Percentiles rank a stretch among this genome's conserved stretches.
Evolutionary conservation across 768 basidiomycete genomes (phyloP).

Genomic region (Trametes villosa): DNA sequence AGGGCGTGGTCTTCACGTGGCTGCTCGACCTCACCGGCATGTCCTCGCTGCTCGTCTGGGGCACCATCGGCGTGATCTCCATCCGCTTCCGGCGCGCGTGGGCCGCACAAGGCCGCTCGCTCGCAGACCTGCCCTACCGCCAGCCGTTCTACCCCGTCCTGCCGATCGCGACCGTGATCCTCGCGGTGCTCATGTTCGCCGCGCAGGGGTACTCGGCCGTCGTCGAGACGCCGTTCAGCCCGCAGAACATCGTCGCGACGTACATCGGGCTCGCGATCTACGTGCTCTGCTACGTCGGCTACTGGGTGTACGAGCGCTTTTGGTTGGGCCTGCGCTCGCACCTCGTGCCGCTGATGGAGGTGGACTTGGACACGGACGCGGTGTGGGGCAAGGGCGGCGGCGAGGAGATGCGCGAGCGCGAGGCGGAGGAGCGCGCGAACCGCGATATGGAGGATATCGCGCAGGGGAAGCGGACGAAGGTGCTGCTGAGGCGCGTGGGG

Average conservation of each 20-base stretch:
- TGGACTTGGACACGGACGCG: conserved; percentile 59
- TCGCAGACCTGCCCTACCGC: conserved; percentile 60
- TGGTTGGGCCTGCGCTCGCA: conserved; percentile 36
- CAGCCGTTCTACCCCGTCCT: conserved; percentile 61
- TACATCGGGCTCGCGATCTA: conserved; percentile 58
- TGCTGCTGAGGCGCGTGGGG: conserved; percentile 8
- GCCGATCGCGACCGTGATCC: conserved; percentile 52
- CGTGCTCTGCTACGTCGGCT: conserved; percentile 49
- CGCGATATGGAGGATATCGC: conserved; percentile 3
- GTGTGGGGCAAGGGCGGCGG: conserved; percentile 56
- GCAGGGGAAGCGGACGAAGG: conserved; percentile 19
- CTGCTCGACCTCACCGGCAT: conserved; percentile 68
- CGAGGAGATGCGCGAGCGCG: conserved; percentile 38
- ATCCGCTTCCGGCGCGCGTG: conserved; percentile 69
- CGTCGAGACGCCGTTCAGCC: conserved; percentile 47
- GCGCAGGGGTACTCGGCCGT: conserved; percentile 59
- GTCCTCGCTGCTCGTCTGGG: conserved; percentile 71
- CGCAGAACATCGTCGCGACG: conserved; percentile 58
- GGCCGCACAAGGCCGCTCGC: conserved; percentile 51
- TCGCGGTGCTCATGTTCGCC: conserved; percentile 56
- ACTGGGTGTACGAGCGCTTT: conserved; percentile 45
- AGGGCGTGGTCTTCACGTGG: conserved; percentile 59
- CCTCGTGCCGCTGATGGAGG: conserved; percentile 46
- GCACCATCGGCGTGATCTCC: conserved; percentile 56
- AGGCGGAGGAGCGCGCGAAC: conserved; percentile 26